Percentiles rank a stretch among this genome's conserved stretches.
phyloP scores from a whole-genome alignment of 2,329 filamentous ascomycete species.

The Akanthomyces muscarius region DNA sequence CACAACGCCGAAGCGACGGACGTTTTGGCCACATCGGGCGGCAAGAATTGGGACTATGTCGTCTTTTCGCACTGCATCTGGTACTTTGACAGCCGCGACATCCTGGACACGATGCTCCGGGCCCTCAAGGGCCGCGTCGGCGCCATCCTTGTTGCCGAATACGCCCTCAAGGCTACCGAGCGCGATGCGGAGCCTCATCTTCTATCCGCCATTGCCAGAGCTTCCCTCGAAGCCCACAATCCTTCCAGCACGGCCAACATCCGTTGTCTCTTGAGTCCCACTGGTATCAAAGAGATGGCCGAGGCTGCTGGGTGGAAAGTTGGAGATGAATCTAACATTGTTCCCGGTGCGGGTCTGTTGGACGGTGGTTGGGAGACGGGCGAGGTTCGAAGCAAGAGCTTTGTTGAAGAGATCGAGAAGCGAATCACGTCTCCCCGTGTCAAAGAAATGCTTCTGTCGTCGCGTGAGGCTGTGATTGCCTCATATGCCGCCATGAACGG shows the following conservation, averaged over 20 bases:
- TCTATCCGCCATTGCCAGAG: conserved; percentile 45
- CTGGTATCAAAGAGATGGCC: conserved; percentile 35
- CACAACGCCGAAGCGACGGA: conserved; percentile 34
- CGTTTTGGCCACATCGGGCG: conserved; percentile 29
- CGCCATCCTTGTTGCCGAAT: conserved; percentile 26
- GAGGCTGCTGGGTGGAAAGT: conserved; percentile 35
- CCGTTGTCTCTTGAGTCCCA: conserved; percentile 41
- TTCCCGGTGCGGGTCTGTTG: conserved; percentile 34
- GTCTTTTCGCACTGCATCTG: conserved; percentile 50
- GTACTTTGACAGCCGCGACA: conserved; percentile 44
- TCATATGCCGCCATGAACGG: conserved; percentile 28
- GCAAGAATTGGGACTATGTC: conserved; percentile 38
- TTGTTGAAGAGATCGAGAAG: conserved; percentile 32
- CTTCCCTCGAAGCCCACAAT: conserved; percentile 40
- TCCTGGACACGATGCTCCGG: conserved; percentile 24
- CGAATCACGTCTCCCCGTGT: conserved; percentile 27
- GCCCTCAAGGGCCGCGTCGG: conserved; percentile 23
- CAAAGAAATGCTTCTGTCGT: conserved; percentile 26
- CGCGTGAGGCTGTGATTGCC: conserved; percentile 31
- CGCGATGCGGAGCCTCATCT: conserved; percentile 44
- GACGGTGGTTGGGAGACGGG: conserved; percentile 47
- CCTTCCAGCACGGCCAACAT: conserved; percentile 41
- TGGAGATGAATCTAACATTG: conserved; percentile 33
- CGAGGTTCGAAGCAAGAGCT: conserved; percentile 28
- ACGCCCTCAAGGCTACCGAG: conserved; percentile 32